Conservation (phyloP, 73 alveolate genomes). For the Uronychia binucleata region DNA sequence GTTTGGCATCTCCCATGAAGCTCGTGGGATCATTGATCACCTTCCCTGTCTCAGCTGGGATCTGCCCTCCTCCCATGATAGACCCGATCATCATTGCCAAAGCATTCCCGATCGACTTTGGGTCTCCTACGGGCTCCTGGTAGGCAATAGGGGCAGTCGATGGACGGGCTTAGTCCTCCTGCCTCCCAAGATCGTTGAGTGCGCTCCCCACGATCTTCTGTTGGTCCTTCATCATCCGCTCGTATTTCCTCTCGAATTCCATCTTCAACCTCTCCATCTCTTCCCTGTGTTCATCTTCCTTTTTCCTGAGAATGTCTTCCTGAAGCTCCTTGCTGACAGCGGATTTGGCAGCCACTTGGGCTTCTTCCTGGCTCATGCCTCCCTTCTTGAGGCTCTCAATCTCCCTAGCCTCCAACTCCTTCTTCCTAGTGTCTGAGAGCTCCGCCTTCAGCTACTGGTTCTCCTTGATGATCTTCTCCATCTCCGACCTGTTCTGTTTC, state of each 20-base stretch:
- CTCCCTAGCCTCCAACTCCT: background rate
- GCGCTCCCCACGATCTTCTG: constrained; percentile 22
- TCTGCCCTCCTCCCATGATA: constrained; percentile 4
- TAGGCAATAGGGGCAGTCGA: background rate
- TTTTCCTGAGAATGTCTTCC: constrained; percentile 18
- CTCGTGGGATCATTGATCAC: constrained; percentile 14
- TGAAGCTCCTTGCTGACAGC: background rate
- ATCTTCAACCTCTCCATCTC: constrained; percentile 6
- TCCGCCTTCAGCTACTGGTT: background rate
- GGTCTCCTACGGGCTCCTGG: background rate
- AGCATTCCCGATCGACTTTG: background rate
- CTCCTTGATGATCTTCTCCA: background rate
- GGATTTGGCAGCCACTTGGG: background rate
- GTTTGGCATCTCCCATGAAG: background rate
- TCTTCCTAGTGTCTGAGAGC: constrained; percentile 12
- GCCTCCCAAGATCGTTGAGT: constrained; percentile 9
- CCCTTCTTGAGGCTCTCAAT: constrained; percentile 1
- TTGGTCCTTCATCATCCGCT: constrained; percentile 21
- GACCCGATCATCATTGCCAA: constrained; percentile 13
- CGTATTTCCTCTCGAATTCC: constrained; percentile 19
- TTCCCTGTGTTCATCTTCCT: constrained; percentile 31
- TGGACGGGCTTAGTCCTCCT: background rate
- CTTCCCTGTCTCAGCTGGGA: constrained; percentile 11
- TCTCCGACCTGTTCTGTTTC: background rate
- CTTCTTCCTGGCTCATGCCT: constrained; percentile 3